Evolutionary conservation across 139 green algal genomes (phyloP).

Genomic region (Auxenochlorella protothecoides): DNA sequence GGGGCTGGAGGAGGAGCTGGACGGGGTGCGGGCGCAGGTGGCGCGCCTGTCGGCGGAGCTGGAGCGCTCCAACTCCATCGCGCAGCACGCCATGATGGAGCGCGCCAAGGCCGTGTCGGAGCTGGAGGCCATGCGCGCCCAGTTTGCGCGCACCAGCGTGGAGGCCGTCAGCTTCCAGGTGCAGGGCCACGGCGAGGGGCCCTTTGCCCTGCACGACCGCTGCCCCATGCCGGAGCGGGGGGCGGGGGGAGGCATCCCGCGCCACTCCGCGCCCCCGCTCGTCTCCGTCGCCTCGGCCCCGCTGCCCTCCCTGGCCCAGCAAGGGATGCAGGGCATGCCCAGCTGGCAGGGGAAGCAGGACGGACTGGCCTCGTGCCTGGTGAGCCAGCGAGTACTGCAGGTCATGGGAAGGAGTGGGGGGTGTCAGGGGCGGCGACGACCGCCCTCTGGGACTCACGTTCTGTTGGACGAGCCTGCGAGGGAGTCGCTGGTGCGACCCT

Average conservation of each 20-base stretch:
- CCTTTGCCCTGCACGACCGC: neutral
- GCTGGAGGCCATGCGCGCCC: conserved; percentile 4
- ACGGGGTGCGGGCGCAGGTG: neutral
- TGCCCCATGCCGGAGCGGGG: neutral
- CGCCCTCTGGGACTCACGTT: too few relatives aligned
- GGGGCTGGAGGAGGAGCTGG: conserved; percentile 58
- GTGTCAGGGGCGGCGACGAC: too few relatives aligned
- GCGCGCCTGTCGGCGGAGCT: too few relatives aligned
- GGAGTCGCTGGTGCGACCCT: too few relatives aligned
- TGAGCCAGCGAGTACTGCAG: too few relatives aligned
- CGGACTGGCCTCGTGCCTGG: neutral
- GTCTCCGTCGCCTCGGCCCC: neutral
- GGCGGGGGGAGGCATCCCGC: neutral
- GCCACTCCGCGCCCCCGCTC: neutral
- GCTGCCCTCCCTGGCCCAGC: neutral
- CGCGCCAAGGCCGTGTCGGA: neutral
- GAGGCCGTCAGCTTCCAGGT: conserved; percentile 11
- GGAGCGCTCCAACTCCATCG: neutral
- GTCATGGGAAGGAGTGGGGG: too few relatives aligned
- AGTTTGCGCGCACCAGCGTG: conserved; percentile 7
- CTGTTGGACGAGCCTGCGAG: too few relatives aligned
- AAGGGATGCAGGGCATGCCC: neutral
- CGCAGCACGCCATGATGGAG: conserved; percentile 14
- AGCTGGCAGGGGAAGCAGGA: neutral
- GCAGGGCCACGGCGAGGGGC: too few relatives aligned